Base-by-base conservation (phyloP, 768 basidiomycete genomes). In the Xanthoconium stramineum region DNA sequence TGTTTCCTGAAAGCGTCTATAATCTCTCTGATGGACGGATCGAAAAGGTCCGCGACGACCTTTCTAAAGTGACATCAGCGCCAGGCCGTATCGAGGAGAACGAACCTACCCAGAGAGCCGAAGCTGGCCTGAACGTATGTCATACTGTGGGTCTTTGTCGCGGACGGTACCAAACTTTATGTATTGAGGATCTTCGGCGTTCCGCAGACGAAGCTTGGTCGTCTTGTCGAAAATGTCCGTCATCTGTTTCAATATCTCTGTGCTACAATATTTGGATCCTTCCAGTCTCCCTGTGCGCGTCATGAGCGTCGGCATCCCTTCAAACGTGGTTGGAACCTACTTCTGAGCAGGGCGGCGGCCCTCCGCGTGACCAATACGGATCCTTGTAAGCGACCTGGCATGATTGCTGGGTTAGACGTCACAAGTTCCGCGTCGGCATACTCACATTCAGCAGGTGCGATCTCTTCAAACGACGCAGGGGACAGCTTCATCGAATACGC, bases 131-230 rank as follows among this genome's bases (percentile, higher is more conserved):
- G 68, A 69, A 29, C 69, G 67, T 46, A 80, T 75, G 17, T 72
- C 74, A 29, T 69, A 68, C 45, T 69, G 63, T 0, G 67, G 67
- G 55, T 80, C 78, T 42, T 67, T 73, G 53, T 75, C 74, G 3
- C 73, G 65, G 37, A 70, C 62, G 3, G 71, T 74, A 19, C 79
- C 77, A 43, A 80, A 77, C 43, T 68, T 78, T 29, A 70, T 72
- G 53, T 73, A 80, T 14, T 72, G 74, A 0, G 76, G 69, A 44
- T 75, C 73, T 15, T 69, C 64, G 0, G 63, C 67, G 51, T 68
- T 69, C 20, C 71, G 80, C 56, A 79, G 80, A n/a, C 74, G 78
- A 15, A 74, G 69, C 57, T 79, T 79, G 35, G 75, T 69, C 7
- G 67, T 66, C 53, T 67, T 67, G 53, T 78, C 76, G 40, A 79